A percentile compares a stretch with the other conserved stretches of the same genome.
These are phyloP conservation scores for Gelatoporia subvermispora DNA, from an alignment of 768 basidiomycete genomes.

Conservation along the genomic window DNA sequence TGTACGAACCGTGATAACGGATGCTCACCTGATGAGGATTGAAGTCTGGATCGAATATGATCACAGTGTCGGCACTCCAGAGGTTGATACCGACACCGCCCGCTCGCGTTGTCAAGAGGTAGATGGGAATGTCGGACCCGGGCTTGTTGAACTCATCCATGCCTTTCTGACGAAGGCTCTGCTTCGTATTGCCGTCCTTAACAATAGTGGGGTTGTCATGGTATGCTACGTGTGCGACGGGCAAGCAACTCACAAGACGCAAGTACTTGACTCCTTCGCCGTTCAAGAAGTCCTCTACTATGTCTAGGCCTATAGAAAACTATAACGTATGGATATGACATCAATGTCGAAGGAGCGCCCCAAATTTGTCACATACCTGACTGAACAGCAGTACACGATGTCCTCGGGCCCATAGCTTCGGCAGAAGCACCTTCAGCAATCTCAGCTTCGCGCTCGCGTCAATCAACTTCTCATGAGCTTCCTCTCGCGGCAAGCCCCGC, in stretches of 20 bases:
- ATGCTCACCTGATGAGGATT: constrained; percentile 88
- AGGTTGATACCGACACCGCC: constrained; percentile 92
- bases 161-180: constrained; percentile 80
- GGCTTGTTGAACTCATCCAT: constrained; percentile 95
- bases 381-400: constrained; percentile 91
- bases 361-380: constrained; percentile 49
- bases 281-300: constrained; percentile 82
- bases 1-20: not conserved
- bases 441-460: constrained; percentile 83
- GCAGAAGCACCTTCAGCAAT: constrained; percentile 70
- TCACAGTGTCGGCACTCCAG: constrained; percentile 88
- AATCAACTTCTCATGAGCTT: constrained; percentile 75
- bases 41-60: constrained; percentile 94
- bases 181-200: constrained; percentile 88
- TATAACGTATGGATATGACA: constrained; percentile 28
- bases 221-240: constrained; percentile 7
- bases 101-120: constrained; percentile 87
- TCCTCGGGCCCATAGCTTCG: constrained; percentile 77
- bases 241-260: constrained; percentile 51
- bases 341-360: not conserved
- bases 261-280: constrained; percentile 81
- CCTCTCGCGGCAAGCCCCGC: constrained; percentile 44
- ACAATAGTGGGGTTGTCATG: not conserved
- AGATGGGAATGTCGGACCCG: constrained; percentile 85
- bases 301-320: constrained; percentile 85